Evolutionary conservation across 805 yeast species (phyloP).

Genomic region (Metschnikowia amazonensis): DNA sequence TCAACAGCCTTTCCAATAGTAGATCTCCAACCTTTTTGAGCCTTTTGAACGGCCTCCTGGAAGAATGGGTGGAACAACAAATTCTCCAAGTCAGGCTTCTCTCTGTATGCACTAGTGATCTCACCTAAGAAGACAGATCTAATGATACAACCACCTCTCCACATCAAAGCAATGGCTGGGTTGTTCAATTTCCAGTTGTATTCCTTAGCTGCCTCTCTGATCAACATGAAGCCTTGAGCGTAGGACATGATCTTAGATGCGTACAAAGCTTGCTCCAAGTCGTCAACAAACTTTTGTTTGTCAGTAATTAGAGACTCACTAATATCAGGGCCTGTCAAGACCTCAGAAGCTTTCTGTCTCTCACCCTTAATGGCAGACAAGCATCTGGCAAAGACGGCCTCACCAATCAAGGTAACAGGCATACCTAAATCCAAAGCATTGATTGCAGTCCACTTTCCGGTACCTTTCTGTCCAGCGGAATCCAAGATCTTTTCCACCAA

Average conservation of each 20-base stretch:
- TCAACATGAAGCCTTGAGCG: slow-evolving; percentile 99
- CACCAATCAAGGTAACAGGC: slow-evolving; percentile 98
- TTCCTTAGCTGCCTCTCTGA: slow-evolving; percentile 96
- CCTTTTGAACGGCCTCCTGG: slow-evolving; percentile 84
- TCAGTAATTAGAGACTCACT: slow-evolving; percentile 61
- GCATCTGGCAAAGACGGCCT: slow-evolving; percentile 97
- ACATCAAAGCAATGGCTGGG: slow-evolving; percentile 98
- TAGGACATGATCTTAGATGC: slow-evolving; percentile 98
- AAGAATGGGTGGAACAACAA: slow-evolving; percentile 94
- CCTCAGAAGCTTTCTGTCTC: slow-evolving; percentile 79
- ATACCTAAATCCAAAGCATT: slow-evolving; percentile 96
- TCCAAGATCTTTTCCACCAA: slow-evolving; percentile 95
- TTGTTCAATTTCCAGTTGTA: slow-evolving; percentile 96
- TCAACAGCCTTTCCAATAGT: slow-evolving; percentile 72
- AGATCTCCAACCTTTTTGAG: slow-evolving; percentile 94
- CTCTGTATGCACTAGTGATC: slow-evolving; percentile 94
- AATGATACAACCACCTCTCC: slow-evolving; percentile 99
- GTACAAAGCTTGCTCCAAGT: slow-evolving; percentile 95
- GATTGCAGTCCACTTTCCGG: slow-evolving; percentile 99
- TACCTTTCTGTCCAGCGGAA: slow-evolving; percentile 98
- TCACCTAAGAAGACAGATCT: slow-evolving; percentile 98
- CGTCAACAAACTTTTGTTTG: slow-evolving; percentile 80
- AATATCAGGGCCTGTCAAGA: slow-evolving; percentile 74
- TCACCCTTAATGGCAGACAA: slow-evolving; percentile 88
- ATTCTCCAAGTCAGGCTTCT: slow-evolving; percentile 90